These are phyloP conservation scores for Termitomyces sp. DNA, from an alignment of 768 basidiomycete genomes.

Conservation along the genomic window DNA sequence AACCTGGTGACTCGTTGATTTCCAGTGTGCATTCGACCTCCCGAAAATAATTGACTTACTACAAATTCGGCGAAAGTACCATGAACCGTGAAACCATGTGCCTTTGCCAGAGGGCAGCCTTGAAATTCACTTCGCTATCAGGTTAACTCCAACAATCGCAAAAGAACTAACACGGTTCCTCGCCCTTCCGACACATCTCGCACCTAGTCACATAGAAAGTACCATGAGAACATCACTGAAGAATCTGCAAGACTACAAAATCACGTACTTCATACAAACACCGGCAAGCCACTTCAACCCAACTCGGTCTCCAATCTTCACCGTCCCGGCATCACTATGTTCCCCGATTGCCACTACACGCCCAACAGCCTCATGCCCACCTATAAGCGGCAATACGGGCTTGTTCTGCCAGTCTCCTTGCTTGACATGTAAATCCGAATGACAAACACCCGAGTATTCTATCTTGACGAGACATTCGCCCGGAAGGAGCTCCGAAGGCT, in stretches of 20 bases:
- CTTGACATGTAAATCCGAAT: slow-evolving; percentile 69
- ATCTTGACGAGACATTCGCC: slow-evolving; percentile 71
- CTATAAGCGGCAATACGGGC: slow-evolving; percentile 51
- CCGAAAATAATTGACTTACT: slow-evolving; percentile 23
- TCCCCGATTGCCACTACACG: slow-evolving; percentile 71
- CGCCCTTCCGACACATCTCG: slow-evolving; percentile 64
- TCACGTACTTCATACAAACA: slow-evolving; percentile 29
- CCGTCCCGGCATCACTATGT: slow-evolving; percentile 35
- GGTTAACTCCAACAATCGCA: not conserved
- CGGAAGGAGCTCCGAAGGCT: slow-evolving; percentile 47
- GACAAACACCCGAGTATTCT: slow-evolving; percentile 59
- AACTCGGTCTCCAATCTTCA: slow-evolving; percentile 71
- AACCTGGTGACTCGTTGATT: slow-evolving; percentile 25
- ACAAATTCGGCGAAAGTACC: slow-evolving; percentile 70
- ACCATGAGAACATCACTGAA: not conserved
- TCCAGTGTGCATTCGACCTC: not conserved
- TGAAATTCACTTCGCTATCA: not conserved
- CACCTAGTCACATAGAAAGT: slow-evolving; percentile 30
- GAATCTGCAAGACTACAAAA: not conserved
- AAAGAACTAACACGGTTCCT: slow-evolving; percentile 35
- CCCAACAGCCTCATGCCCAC: slow-evolving; percentile 81
- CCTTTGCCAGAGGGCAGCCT: slow-evolving; percentile 41
- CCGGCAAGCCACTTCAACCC: slow-evolving; percentile 68
- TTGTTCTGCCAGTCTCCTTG: slow-evolving; percentile 52
- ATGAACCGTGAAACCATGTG: slow-evolving; percentile 60